Evolutionary conservation across 768 basidiomycete genomes (phyloP).

Genomic region (Naematelia aurantialba): DNA sequence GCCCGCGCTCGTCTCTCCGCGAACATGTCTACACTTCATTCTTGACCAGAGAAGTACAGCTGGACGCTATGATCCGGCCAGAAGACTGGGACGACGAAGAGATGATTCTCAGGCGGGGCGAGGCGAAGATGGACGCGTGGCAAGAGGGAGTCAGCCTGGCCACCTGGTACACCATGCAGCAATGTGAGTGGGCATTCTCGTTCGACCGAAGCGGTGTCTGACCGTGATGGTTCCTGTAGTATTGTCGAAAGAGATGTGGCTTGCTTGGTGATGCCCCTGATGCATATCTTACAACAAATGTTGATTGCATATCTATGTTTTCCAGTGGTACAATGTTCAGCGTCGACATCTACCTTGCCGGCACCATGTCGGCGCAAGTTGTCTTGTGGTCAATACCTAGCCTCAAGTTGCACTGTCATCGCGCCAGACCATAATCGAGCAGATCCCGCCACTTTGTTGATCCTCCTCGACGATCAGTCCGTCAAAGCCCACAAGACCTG

Average conservation of each 20-base stretch:
- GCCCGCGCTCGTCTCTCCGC: constrained; percentile 38
- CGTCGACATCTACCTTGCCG: no score
- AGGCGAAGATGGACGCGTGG: constrained; percentile 63
- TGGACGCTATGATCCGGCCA: constrained; percentile 34
- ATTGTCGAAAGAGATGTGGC: constrained; percentile 41
- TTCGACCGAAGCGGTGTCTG: neutral
- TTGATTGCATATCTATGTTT: no score
- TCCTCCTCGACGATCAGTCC: constrained; percentile 41
- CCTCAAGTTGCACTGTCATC: neutral
- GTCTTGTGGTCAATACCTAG: neutral
- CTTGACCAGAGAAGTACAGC: constrained; percentile 36
- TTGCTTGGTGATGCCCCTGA: constrained; percentile 22
- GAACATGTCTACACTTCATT: constrained; percentile 39
- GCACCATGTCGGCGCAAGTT: no score
- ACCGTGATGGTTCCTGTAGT: constrained; percentile 17
- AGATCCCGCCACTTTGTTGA: constrained; percentile 35
- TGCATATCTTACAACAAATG: neutral
- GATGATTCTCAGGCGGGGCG: constrained; percentile 52
- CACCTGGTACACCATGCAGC: constrained; percentile 80
- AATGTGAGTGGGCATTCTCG: constrained; percentile 39
- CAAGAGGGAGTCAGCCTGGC: constrained; percentile 63
- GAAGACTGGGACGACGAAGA: constrained; percentile 56
- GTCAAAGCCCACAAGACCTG: constrained; percentile 33
- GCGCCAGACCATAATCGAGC: constrained; percentile 32
- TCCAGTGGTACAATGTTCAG: no score